A percentile compares a stretch with the other conserved stretches of the same genome.
These are phyloP conservation scores for Cercophora samala DNA, from an alignment of 495 filamentous ascomycete species.

Conservation along the genomic window DNA sequence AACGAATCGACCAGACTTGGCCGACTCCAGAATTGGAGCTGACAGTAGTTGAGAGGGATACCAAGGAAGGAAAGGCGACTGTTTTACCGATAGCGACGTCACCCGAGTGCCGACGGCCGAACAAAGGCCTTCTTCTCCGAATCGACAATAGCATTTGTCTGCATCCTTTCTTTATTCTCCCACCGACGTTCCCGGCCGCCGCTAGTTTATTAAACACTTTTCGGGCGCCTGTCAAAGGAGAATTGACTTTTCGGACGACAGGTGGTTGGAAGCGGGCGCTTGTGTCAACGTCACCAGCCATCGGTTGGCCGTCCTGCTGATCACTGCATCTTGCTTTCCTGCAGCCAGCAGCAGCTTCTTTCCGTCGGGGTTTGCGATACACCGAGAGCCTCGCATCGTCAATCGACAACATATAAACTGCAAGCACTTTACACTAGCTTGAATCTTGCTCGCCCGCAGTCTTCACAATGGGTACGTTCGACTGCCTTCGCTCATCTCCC, in stretches of 20 bases:
- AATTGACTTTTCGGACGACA: neutral
- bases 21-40: neutral
- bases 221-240: conserved; percentile 1
- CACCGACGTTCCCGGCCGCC: conserved; percentile 1
- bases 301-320: neutral
- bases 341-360: neutral
- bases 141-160: conserved; percentile 3
- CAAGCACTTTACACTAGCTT: neutral
- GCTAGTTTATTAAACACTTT: conserved; percentile 1
- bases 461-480: neutral
- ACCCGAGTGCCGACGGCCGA: neutral
- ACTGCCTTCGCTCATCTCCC: neutral
- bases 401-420: neutral
- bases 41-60: neutral
- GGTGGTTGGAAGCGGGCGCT: neutral
- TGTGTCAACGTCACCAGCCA: conserved; percentile 4
- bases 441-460: neutral
- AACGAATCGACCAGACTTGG: neutral
- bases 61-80: neutral
- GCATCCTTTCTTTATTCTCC: neutral
- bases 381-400: neutral
- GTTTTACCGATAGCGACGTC: conserved; percentile 2
- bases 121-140: neutral
- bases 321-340: neutral
- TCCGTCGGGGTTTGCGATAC: neutral